A percentile compares a stretch with the other conserved stretches of the same genome.
These are phyloP conservation scores for Gelatoporia subvermispora DNA, from an alignment of 768 basidiomycete species.

Conservation along the genomic window DNA sequence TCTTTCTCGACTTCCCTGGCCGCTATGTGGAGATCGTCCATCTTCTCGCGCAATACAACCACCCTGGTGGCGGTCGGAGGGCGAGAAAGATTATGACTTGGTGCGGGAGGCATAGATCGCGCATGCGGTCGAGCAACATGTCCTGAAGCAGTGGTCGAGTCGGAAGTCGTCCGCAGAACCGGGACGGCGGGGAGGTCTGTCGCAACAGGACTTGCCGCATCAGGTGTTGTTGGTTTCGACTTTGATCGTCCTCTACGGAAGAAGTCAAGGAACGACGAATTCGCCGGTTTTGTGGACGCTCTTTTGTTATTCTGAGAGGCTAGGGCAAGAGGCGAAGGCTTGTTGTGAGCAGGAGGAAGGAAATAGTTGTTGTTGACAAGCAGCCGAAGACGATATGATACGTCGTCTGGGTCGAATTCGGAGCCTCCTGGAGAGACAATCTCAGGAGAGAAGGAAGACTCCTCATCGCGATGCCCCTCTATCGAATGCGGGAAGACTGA, in stretches of 20 bases:
- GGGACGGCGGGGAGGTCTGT: conserved; percentile 16
- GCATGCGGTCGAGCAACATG: conserved; percentile 24
- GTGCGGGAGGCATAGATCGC: conserved; percentile 32
- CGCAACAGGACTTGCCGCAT: conserved; percentile 23
- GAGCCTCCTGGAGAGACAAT: conserved; percentile 20
- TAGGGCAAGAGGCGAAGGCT: conserved; percentile 68
- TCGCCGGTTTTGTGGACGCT: conserved; percentile 39
- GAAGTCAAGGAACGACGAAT: conserved; percentile 59
- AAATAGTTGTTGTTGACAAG: conserved; percentile 87
- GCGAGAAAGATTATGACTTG: conserved; percentile 30
- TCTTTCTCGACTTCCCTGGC: conserved; percentile 75
- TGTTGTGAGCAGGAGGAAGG: conserved; percentile 81
- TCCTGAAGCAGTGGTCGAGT: conserved; percentile 49
- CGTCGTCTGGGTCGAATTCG: conserved; percentile 60
- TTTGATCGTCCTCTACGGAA: conserved; percentile 66
- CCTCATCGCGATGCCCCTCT: conserved; percentile 28
- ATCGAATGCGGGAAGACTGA: conserved; percentile 57
- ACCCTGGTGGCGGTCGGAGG: conserved; percentile 34
- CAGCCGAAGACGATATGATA: conserved; percentile 77
- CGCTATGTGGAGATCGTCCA: conserved; percentile 64
- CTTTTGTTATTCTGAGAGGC: conserved; percentile 41
- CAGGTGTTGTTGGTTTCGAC: conserved; percentile 51
- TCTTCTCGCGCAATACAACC: conserved; percentile 79
- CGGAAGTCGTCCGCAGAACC: conserved; percentile 56
- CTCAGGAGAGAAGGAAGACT: conserved; percentile 28